A percentile compares a stretch with the other conserved stretches of the same genome.
phyloP scores from a whole-genome alignment of 1,284 basidiomycete species.

The Ganoderma meredithae region DNA sequence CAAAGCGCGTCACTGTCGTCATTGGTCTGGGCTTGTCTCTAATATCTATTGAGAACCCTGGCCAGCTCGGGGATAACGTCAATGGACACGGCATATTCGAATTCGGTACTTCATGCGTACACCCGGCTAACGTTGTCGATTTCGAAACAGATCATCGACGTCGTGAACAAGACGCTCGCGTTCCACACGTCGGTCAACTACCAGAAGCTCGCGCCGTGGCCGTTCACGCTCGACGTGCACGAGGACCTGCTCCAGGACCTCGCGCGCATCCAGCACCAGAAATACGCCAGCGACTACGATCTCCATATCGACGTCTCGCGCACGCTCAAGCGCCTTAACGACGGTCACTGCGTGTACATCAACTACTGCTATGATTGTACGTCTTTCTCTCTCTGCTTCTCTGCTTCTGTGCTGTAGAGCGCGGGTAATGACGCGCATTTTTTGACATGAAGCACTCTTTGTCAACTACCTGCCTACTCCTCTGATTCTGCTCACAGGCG shows the following conservation, averaged over 20 bases:
- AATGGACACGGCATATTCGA: too few relatives aligned
- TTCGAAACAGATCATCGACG: slow-evolving; percentile 53
- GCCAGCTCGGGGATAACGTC: too few relatives aligned
- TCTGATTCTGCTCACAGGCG: slow-evolving; percentile 56
- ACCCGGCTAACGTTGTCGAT: slow-evolving; percentile 20
- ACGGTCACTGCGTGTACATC: slow-evolving; percentile 64
- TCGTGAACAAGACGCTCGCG: slow-evolving; percentile 62
- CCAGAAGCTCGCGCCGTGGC: slow-evolving; percentile 58
- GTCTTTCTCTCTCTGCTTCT: slow-evolving; percentile 23
- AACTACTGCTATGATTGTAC: slow-evolving; percentile 64
- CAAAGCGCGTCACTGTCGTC: too few relatives aligned
- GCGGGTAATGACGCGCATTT: not conserved
- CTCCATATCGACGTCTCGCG: slow-evolving; percentile 61
- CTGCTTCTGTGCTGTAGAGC: slow-evolving; percentile 4
- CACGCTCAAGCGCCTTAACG: slow-evolving; percentile 61
- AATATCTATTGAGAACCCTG: too few relatives aligned
- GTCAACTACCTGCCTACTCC: slow-evolving; percentile 62
- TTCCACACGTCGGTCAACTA: slow-evolving; percentile 70
- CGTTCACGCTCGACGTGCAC: slow-evolving; percentile 62
- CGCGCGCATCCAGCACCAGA: slow-evolving; percentile 52
- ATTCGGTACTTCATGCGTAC: not conserved
- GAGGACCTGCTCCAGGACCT: slow-evolving; percentile 61
- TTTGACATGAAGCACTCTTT: slow-evolving; percentile 47
- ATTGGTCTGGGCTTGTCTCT: too few relatives aligned
- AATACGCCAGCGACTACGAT: slow-evolving; percentile 58